These are phyloP conservation scores for Rhododendron mucronatum DNA, from an alignment of 148 eudicot genomes.

Conservation along the genomic window DNA sequence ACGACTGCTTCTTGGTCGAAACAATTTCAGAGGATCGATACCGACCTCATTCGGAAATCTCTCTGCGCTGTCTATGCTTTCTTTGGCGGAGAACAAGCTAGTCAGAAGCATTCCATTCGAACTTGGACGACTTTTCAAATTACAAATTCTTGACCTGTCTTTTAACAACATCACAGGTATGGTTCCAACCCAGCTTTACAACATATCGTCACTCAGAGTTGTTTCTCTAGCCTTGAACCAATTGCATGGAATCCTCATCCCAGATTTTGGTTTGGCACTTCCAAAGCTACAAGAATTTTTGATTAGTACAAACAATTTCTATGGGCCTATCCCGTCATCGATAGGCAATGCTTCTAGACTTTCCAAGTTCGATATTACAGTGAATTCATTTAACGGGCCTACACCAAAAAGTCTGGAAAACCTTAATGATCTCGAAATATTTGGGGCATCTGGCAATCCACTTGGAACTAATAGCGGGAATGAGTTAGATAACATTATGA, in stretches of 20 bases:
- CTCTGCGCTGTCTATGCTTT: background rate
- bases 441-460: too few species aligned
- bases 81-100: background rate
- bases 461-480: too few species aligned
- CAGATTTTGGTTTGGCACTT: constrained; percentile 6
- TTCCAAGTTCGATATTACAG: background rate
- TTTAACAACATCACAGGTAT: too few species aligned
- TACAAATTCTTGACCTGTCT: too few species aligned
- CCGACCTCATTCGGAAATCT: constrained; percentile 6
- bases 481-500: too few species aligned
- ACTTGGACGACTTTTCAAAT: background rate
- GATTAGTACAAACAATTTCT: background rate
- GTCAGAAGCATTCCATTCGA: background rate
- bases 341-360: constrained; percentile 14
- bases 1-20: background rate
- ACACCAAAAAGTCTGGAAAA: background rate
- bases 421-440: background rate
- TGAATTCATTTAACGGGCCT: background rate
- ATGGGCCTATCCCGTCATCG: background rate
- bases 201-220: too few species aligned
- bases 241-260: too few species aligned
- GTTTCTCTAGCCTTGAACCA: too few species aligned
- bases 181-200: too few species aligned
- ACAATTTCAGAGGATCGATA: background rate
- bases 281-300: background rate